Evolutionary conservation across 2,329 filamentous ascomycete species (phyloP).

Genomic region (Pestalotiopsis sp.): DNA sequence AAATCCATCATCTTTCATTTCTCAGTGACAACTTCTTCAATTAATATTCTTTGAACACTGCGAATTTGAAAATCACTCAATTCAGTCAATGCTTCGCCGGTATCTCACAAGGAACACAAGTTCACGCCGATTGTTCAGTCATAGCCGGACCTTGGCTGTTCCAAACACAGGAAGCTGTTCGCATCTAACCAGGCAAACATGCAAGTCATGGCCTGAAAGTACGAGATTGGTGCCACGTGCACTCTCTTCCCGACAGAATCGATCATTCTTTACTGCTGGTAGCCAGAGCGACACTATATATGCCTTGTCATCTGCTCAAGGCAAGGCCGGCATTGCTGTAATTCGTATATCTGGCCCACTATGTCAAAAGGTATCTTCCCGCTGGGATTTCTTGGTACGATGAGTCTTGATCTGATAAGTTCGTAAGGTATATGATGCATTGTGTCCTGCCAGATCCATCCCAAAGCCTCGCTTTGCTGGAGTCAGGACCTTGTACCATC

Average conservation of each 20-base stretch:
- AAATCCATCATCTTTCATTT: background rate
- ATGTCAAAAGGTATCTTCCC: slow-evolving; percentile 47
- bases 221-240: background rate
- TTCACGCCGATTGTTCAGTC: background rate
- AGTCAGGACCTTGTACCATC: slow-evolving; percentile 73
- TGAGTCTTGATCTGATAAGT: background rate
- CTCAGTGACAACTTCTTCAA: background rate
- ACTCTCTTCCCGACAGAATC: background rate
- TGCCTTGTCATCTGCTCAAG: slow-evolving; percentile 84
- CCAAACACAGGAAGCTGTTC: background rate
- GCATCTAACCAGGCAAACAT: background rate
- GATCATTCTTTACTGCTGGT: slow-evolving; percentile 3
- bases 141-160: background rate
- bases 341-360: slow-evolving; percentile 83
- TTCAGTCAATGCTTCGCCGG: slow-evolving; percentile 16
- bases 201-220: background rate
- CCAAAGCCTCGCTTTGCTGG: slow-evolving; percentile 62
- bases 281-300: slow-evolving; percentile 73
- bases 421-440: slow-evolving; percentile 46
- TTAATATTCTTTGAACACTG: background rate
- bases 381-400: slow-evolving; percentile 23
- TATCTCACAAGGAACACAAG: slow-evolving; percentile 2
- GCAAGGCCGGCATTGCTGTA: slow-evolving; percentile 87
- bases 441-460: slow-evolving; percentile 50
- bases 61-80: background rate